Evolutionary conservation across 352 stramenopile species (phyloP), one percentile per base, ranked within the genome.

Genomic region (Phytophthora agathidicida): DNA sequence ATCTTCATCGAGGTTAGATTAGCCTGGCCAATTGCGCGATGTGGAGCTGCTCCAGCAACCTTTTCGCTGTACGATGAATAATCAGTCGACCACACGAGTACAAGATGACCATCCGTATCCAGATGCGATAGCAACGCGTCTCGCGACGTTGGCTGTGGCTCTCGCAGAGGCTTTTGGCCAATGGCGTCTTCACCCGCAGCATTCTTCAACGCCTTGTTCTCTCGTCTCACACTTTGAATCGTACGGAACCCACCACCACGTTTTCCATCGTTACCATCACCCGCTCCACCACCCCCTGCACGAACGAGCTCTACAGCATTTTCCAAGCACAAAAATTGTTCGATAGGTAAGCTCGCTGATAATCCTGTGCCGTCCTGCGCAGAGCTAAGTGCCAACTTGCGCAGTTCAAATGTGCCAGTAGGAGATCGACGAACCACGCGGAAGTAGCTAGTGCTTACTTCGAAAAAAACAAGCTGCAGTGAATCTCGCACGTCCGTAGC

Each of bases 391-490:
- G 48, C 14, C 7, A 78, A 23, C 20, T 33, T 48, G 13, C 45
- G 52, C 6, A 52, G 9, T 17, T 43, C n/a, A n/a, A n/a, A n/a
- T n/a, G n/a, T n/a, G n/a, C n/a, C n/a, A n/a, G n/a, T n/a, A n/a
- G n/a, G n/a, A n/a, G n/a, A n/a, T n/a, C n/a, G n/a, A n/a, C n/a
- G n/a, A n/a, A n/a, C n/a, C n/a, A n/a, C n/a, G n/a, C 80, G 77
- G 51, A 91, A 91, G 51, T 90, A 93, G 2, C 61, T 73, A 3
- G 83, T 91, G 22, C 77, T 86, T 1, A 72, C 74, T 54, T 92
- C 83, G 32, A 82, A 76, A 38, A 66, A 80, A 8, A 71, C n/a
- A n/a, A 88, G 55, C 10, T 71, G 65, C 2, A 41, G 36, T 11
- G 71, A 63, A 22, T 77, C 60, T 1, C 63, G 54, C 17, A 62